Evolutionary conservation across 257 asterid species (phyloP).

Genomic region (Solanum peruvianum): DNA sequence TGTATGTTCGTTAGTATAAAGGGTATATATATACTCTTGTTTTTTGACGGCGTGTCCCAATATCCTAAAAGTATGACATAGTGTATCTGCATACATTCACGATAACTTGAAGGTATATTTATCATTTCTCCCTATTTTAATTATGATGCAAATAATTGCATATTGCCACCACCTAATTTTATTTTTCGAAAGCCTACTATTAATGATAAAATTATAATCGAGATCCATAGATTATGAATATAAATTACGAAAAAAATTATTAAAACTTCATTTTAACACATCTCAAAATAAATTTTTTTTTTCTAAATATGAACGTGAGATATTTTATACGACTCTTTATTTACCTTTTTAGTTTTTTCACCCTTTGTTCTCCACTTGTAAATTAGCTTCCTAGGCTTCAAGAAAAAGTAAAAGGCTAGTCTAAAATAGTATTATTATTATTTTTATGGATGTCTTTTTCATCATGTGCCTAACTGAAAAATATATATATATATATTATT

Average conservation of each 20-base stretch:
- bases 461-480: neutral
- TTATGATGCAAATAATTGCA: neutral
- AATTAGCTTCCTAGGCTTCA: neutral
- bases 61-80: too few species aligned
- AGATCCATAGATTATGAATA: neutral
- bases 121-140: neutral
- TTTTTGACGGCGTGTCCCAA: accelerated
- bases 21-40: too few species aligned
- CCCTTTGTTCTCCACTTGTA: neutral
- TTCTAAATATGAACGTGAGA: neutral
- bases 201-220: neutral
- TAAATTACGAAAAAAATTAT: neutral
- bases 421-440: neutral
- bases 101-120: too few species aligned
- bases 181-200: neutral
- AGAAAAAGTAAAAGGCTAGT: neutral
- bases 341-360: neutral
- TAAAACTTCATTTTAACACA: neutral
- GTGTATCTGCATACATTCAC: too few species aligned
- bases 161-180: neutral
- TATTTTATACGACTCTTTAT: neutral
- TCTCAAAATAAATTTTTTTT: neutral
- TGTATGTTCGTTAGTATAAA: too few species aligned
- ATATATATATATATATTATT: too few species aligned
- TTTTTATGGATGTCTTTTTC: neutral